Conservation (phyloP, 2,329 filamentous ascomycete species). For the Eutypa lata region DNA sequence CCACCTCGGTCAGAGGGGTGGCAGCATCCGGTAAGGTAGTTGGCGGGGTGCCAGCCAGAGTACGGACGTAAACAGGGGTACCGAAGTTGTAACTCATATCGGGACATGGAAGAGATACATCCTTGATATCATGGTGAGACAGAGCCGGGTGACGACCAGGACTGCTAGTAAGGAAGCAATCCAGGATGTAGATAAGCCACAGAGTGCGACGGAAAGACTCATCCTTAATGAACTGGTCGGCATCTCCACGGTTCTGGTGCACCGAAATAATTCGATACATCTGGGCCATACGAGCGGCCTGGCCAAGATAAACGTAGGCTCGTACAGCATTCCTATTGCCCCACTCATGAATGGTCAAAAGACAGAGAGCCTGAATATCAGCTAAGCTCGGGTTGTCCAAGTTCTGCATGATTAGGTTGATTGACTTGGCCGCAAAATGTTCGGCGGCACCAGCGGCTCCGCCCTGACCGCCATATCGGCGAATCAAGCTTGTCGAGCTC, state of each 20-base stretch:
- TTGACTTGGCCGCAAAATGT: conserved; percentile 57
- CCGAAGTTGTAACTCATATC: conserved; percentile 64
- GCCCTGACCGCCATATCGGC: conserved; percentile 54
- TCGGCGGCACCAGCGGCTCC: conserved; percentile 53
- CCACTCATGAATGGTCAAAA: conserved; percentile 62
- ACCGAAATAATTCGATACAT: conserved; percentile 60
- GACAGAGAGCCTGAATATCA: conserved; percentile 59
- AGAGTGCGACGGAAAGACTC: conserved; percentile 60
- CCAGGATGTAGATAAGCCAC: conserved; percentile 62
- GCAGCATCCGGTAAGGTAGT: conserved; percentile 35
- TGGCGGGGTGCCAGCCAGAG: conserved; percentile 42
- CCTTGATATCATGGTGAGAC: conserved; percentile 50
- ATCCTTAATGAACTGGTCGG: conserved; percentile 59
- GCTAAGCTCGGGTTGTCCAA: conserved; percentile 58
- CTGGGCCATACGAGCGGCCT: conserved; percentile 62
- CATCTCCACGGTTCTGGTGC: conserved; percentile 47
- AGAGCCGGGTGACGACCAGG: conserved; percentile 57
- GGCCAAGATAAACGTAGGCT: conserved; percentile 61
- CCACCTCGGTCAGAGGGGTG: conserved; percentile 47
- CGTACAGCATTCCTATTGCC: conserved; percentile 59
- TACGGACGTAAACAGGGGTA: conserved; percentile 56
- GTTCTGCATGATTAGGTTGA: conserved; percentile 54
- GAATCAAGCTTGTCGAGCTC: conserved; percentile 54
- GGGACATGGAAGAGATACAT: conserved; percentile 55
- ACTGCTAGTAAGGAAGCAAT: conserved; percentile 60